Base-by-base conservation (phyloP, 768 basidiomycete genomes). In the Hydnomerulius pinastri region DNA sequence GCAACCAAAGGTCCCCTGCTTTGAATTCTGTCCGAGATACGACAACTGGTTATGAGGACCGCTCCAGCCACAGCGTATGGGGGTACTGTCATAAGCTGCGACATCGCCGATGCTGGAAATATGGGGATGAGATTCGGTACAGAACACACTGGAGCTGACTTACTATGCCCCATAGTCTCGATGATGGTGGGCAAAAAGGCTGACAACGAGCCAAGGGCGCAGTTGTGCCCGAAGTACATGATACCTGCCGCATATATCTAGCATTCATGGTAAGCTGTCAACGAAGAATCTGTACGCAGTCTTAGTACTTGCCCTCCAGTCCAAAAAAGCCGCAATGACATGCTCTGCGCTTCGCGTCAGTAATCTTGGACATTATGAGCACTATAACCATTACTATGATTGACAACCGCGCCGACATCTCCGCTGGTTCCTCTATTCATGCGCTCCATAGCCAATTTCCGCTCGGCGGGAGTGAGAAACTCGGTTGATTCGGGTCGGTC, bases 171-270 rank as follows among this genome's bases (percentile, higher is more conserved):
- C 61, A 79, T 77, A 0, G 77, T 79, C 52, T 67, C 71, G 24
- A 82, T 78, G 57, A 82, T 80, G 0, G 79, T 81, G 2, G 80
- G 80, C 18, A 82, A 63, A 64, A 82, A 82, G 1, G 80, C 77
- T 2, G 75, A 74, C 7, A 76, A 69, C 6, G 80, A 79, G 15
- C 77, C 74, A 0, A 79, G 67, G 10, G 80, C 76, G 45, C 71
- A 72, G 53, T 77, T 77, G 6, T 75, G 65, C 13, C 73, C 78
- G 50, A 80, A 79, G 57, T 75, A 77, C 24, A 79, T 70, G 27
- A 78, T 59, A 1, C 77, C 78, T n/a, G 70, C 77, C 12, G 69
- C 54, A 39, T 80, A 79, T n/a, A 78, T 62, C 67, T 68, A 36
- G 33, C 33, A 17, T 3, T 15, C 1, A 27, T 15, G 30, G 32